Evolutionary conservation across 805 yeast species (phyloP).

Genomic region (Suhomyces prunicola): DNA sequence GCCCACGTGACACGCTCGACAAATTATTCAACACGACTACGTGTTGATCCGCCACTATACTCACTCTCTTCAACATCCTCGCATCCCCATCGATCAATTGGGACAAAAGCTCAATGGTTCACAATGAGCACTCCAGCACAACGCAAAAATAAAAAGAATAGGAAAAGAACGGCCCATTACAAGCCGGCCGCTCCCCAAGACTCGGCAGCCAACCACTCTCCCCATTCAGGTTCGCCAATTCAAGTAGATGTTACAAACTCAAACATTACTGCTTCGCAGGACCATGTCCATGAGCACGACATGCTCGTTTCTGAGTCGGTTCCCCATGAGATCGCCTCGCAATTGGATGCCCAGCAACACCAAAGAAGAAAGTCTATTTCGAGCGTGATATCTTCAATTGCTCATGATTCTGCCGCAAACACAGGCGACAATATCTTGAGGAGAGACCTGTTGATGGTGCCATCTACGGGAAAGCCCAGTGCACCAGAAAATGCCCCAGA

Average conservation of each 20-base stretch:
- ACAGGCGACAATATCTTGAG: conserved; percentile 5
- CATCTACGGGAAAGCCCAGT: background rate
- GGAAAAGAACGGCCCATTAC: conserved; percentile 1
- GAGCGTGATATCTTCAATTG: conserved; percentile 4
- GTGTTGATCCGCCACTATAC: background rate
- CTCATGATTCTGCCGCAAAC: background rate
- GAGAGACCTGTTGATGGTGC: conserved; percentile 1
- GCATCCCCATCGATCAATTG: background rate
- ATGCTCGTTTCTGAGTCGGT: background rate
- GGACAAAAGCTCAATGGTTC: background rate
- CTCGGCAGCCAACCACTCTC: background rate
- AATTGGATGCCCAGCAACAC: background rate
- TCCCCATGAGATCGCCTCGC: background rate
- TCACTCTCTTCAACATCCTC: background rate
- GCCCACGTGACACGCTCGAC: background rate
- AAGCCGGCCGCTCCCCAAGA: background rate
- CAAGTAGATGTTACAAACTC: background rate
- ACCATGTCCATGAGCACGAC: background rate
- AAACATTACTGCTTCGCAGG: background rate
- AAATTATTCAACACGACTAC: background rate
- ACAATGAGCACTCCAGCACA: conserved; percentile 1
- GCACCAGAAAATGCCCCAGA: background rate
- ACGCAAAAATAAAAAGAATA: conserved; percentile 3
- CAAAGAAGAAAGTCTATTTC: conserved; percentile 6
- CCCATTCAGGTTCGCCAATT: background rate